Evolutionary conservation across 2,329 filamentous ascomycete genomes (phyloP).

Genomic region (Xenosphaeropsis pyriputrescens): DNA sequence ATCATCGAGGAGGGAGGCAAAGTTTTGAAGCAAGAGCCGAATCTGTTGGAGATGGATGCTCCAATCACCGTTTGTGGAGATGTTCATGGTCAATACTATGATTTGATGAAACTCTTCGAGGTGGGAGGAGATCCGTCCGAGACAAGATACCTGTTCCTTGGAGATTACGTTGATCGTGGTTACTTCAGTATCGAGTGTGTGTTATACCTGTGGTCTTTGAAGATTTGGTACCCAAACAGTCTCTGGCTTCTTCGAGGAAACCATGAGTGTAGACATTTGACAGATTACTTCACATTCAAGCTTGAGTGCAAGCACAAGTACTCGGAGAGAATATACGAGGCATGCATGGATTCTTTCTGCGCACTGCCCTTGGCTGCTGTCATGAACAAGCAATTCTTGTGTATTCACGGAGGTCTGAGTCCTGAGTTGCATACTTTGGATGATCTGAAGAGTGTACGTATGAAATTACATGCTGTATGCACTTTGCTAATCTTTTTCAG

Average conservation of each 20-base stretch:
- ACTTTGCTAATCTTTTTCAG: slow-evolving; percentile 25
- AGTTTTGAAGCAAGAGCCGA: slow-evolving; percentile 78
- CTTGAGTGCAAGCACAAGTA: slow-evolving; percentile 99
- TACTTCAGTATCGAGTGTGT: slow-evolving; percentile 99
- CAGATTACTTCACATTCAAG: slow-evolving; percentile 99
- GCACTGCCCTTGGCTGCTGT: slow-evolving; percentile 82
- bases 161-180: slow-evolving; percentile 94
- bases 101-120: slow-evolving; percentile 98
- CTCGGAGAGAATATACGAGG: slow-evolving; percentile 88
- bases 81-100: slow-evolving; percentile 97
- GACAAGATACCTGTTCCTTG: slow-evolving; percentile 91
- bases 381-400: slow-evolving; percentile 99
- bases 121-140: slow-evolving; percentile 94
- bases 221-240: slow-evolving; percentile 97
- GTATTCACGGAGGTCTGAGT: slow-evolving; percentile 92
- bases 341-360: slow-evolving; percentile 98
- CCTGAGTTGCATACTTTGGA: slow-evolving; percentile 93
- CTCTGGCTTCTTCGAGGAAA: slow-evolving; percentile 96
- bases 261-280: slow-evolving; percentile 97
- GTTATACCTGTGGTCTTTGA: slow-evolving; percentile 91
- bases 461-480: not conserved
- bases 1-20: slow-evolving; percentile 84
- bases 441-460: slow-evolving; percentile 70
- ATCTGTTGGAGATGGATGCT: slow-evolving; percentile 96
- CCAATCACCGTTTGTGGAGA: slow-evolving; percentile 98